Percentiles rank a stretch among this genome's conserved stretches.
Conservation (phyloP, 2,329 filamentous ascomycete species). For the Aspergillus sp. region DNA sequence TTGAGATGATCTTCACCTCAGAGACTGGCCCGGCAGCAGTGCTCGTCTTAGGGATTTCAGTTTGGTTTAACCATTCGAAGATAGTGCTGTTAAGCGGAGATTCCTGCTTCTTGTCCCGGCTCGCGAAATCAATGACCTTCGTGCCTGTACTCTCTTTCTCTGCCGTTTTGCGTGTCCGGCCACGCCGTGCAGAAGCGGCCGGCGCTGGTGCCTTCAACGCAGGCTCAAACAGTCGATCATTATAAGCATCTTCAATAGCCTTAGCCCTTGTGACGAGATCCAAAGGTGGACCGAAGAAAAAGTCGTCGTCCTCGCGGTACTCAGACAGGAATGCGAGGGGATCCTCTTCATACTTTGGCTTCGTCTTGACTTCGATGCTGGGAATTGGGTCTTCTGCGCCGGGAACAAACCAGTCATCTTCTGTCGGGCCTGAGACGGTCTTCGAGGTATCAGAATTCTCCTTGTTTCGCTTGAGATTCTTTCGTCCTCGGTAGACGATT, state of each 20-base stretch:
- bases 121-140: neutral
- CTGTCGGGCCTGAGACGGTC: neutral
- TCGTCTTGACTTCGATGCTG: neutral
- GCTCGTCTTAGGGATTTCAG: no score
- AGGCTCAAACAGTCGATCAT: no score
- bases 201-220: no score
- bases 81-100: neutral
- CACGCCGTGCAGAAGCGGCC: no score
- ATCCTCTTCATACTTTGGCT: neutral
- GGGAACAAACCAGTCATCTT: neutral
- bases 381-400: neutral
- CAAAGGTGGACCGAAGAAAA: neutral
- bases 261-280: neutral
- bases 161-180: neutral
- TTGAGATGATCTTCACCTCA: no score
- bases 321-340: neutral
- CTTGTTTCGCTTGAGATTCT: no score
- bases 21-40: no score
- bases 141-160: neutral
- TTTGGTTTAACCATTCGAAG: neutral
- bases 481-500: no score
- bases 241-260: neutral
- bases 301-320: neutral
- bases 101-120: neutral
- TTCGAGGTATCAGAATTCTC: neutral